These are phyloP conservation scores for Boletus sp. DNA, from an alignment of 1,284 basidiomycete genomes.

Conservation along the genomic window DNA sequence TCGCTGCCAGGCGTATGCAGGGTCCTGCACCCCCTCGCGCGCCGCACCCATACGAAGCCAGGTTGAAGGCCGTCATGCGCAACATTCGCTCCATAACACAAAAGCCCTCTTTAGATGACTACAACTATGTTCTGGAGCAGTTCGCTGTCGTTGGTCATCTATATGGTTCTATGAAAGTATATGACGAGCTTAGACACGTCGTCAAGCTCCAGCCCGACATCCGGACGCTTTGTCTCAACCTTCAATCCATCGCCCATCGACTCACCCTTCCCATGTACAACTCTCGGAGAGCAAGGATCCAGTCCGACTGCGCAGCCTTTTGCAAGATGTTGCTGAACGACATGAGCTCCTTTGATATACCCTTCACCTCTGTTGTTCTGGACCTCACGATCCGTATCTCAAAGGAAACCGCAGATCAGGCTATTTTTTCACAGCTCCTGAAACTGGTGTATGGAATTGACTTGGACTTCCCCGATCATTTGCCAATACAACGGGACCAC, in stretches of 20 bases:
- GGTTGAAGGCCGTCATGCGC: slow-evolving; percentile 61
- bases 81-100: slow-evolving; percentile 60
- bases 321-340: slow-evolving; percentile 53
- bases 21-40: slow-evolving; percentile 34
- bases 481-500: slow-evolving; percentile 22
- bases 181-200: slow-evolving; percentile 52
- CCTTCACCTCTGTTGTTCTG: slow-evolving; percentile 55
- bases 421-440: slow-evolving; percentile 56
- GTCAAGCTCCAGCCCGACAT: slow-evolving; percentile 45
- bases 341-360: slow-evolving; percentile 50
- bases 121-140: slow-evolving; percentile 68
- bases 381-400: slow-evolving; percentile 67
- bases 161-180: slow-evolving; percentile 54
- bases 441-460: slow-evolving; percentile 71
- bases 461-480: slow-evolving; percentile 63
- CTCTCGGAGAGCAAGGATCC: slow-evolving; percentile 33
- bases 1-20: slow-evolving; percentile 40
- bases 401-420: slow-evolving; percentile 57
- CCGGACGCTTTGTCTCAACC: slow-evolving; percentile 59
- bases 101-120: slow-evolving; percentile 59
- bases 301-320: slow-evolving; percentile 44
- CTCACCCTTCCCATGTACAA: slow-evolving; percentile 54
- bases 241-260: slow-evolving; percentile 67
- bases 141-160: slow-evolving; percentile 71
- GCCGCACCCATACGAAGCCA: slow-evolving; percentile 56